Evolutionary conservation across 2,329 filamentous ascomycete genomes (phyloP).

Genomic region (Endothia cerciana): DNA sequence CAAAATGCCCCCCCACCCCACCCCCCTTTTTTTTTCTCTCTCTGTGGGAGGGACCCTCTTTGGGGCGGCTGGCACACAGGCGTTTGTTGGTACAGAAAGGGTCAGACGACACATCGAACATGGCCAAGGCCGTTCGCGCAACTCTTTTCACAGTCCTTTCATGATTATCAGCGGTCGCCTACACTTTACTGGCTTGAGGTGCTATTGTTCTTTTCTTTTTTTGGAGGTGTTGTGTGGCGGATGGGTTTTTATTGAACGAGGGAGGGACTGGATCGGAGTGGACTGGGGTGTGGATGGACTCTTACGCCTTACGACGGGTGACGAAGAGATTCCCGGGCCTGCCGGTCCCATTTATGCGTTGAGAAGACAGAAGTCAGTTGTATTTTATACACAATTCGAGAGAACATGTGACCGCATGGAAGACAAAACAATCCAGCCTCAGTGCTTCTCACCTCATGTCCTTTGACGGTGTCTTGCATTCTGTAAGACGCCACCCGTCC

Average conservation of each 20-base stretch:
- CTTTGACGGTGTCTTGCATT: neutral
- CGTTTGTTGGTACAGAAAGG: slow-evolving; percentile 16
- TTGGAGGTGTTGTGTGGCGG: neutral
- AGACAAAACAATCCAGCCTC: slow-evolving; percentile 1
- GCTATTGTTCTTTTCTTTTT: neutral
- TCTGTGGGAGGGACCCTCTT: slow-evolving; percentile 6
- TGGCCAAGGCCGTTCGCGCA: slow-evolving; percentile 20
- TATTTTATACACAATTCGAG: slow-evolving; percentile 9
- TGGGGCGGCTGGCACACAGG: slow-evolving; percentile 18
- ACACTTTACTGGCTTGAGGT: neutral
- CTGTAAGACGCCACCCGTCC: neutral
- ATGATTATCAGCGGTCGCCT: neutral
- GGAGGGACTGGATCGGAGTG: neutral
- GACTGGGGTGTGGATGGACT: neutral
- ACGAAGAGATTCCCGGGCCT: slow-evolving; percentile 3
- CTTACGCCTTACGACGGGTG: neutral
- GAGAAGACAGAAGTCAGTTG: neutral
- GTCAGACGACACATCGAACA: slow-evolving; percentile 13
- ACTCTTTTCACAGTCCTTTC: neutral
- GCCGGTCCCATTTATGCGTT: neutral
- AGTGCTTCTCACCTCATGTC: neutral
- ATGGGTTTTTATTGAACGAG: slow-evolving; percentile 3
- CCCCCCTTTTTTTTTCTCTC: slow-evolving; percentile 15
- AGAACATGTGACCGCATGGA: neutral
- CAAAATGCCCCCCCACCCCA: too few relatives aligned